Conservation (phyloP, 192 early-diverging fungal genomes). For the Coemansia sp. region DNA sequence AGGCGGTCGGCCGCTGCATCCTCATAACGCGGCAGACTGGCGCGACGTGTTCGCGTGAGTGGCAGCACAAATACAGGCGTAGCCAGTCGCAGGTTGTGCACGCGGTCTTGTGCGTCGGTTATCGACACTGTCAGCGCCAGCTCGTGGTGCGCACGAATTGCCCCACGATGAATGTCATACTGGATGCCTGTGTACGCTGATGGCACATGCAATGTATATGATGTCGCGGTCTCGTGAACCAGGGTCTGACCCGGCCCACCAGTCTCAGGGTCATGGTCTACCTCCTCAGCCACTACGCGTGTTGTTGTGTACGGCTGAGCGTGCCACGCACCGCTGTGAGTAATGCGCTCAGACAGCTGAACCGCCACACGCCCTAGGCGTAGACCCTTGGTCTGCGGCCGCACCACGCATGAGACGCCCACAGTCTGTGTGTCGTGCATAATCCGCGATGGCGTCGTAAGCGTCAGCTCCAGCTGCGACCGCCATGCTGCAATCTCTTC, state of each 20-base stretch:
- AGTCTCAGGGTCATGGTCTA: neutral
- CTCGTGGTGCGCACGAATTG: conserved; percentile 41
- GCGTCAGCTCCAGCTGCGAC: conserved; percentile 38
- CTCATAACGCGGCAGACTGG: conserved; percentile 43
- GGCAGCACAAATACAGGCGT: conserved; percentile 39
- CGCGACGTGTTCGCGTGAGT: neutral
- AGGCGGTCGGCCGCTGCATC: conserved; percentile 37
- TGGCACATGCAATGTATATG: conserved; percentile 20
- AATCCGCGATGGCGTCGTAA: conserved; percentile 26
- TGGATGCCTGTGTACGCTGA: conserved; percentile 28
- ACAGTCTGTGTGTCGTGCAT: conserved; percentile 29
- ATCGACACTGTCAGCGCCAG: conserved; percentile 26
- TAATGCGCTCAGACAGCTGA: conserved; percentile 34
- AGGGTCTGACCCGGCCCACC: conserved; percentile 28
- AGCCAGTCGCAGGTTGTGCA: conserved; percentile 42
- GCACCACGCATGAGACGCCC: conserved; percentile 22
- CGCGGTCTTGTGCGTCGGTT: conserved; percentile 32
- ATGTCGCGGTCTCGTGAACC: conserved; percentile 41
- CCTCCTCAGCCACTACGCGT: neutral
- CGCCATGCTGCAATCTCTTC: conserved; percentile 36
- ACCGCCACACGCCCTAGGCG: conserved; percentile 39
- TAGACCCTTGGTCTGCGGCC: conserved; percentile 44
- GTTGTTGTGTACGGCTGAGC: conserved; percentile 11
- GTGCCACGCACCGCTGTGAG: conserved; percentile 17
- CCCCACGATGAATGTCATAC: conserved; percentile 37